Base-by-base conservation (phyloP, 345 rosid genomes). In the Turritis glabra region DNA sequence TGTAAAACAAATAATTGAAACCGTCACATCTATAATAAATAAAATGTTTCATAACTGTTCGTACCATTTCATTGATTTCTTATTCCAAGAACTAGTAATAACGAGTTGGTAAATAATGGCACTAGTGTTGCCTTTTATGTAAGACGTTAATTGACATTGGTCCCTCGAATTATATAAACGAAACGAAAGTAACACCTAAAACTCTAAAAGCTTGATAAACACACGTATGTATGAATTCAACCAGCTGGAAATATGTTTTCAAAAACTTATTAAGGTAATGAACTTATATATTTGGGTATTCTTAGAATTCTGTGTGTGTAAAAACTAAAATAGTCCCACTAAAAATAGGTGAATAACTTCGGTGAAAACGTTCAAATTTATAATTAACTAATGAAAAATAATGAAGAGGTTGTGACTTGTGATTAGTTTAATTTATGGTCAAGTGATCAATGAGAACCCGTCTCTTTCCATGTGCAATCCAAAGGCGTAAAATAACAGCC, bases 381-480 rank as follows among this genome's bases (percentile, higher is more conserved):
- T 10, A 37, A 37, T n/a, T n/a, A n/a, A 37, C 1, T 56, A 57
- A 32, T 69, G 23, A 10, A 57, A 70, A 44, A 46, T 6, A 18
- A n/a, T 11, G 29, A 40, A 37, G 26, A 67, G 60, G 26, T 59
- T 33, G 4, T 19, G 8, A 62, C 27, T 52, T 63, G 69, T 62
- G 61, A 73, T 63, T 53, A 73, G 44, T 62, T 73, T 52, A 61
- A 18, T 11, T 4, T 6, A 60, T 40, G 69, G 61, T 38, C 40
- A 62, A 26, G 51, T 51, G 41, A 38, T 43, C 43, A 51, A 52
- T 41, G 44, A 52, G 70, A 63, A 63, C 29, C 33, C 47, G 71
- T 44, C 65, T 44, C 71, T 73, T 54, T 44, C 77, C 64, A 64
- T 64, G 77, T 73, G 77, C 72, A 74, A 74, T 74, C 78, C 65